Conservation (phyloP, 1,284 basidiomycete genomes). For the Golubevia sp. region DNA sequence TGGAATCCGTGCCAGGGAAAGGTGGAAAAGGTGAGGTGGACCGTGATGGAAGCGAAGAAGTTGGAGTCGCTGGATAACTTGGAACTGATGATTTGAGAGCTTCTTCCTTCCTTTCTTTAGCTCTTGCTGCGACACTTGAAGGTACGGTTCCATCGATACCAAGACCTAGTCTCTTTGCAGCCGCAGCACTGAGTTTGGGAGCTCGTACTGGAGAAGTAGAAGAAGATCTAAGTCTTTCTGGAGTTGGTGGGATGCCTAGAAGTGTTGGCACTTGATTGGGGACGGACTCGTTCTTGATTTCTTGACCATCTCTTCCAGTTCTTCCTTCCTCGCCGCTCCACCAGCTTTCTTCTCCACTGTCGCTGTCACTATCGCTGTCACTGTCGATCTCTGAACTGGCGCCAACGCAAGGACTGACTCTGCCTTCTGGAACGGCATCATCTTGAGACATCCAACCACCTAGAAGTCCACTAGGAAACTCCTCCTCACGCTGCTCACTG, state of each 20-base stretch:
- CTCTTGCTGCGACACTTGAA: background rate
- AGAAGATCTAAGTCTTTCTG: background rate
- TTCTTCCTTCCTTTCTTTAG: background rate
- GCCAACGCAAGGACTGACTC: background rate
- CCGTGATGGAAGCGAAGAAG: background rate
- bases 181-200: background rate
- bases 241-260: background rate
- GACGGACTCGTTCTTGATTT: background rate
- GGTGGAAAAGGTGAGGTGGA: no score
- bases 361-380: background rate
- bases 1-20: no score
- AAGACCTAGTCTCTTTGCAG: background rate
- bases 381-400: background rate
- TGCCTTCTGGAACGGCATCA: background rate
- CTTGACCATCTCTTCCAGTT: background rate
- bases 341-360: background rate
- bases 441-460: background rate
- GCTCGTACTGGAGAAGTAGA: background rate
- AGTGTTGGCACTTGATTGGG: background rate
- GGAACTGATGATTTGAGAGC: background rate
- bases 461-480: background rate
- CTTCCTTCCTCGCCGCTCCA: background rate
- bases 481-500: background rate
- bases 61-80: background rate
- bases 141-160: background rate